These are phyloP conservation scores for Batkoa obscura DNA, from an alignment of 371 early-diverging fungal species.

Conservation along the genomic window DNA sequence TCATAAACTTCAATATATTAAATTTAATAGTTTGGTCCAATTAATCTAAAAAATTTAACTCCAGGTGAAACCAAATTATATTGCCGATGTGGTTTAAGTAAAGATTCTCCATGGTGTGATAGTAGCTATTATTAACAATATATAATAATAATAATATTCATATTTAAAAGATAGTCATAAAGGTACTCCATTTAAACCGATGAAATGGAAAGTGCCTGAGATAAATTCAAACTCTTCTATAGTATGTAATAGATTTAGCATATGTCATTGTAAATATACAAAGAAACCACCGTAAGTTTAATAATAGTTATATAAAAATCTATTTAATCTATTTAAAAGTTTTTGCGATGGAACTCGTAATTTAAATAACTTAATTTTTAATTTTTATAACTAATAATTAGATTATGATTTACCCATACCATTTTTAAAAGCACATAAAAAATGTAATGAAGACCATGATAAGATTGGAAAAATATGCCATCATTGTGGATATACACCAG, in stretches of 20 bases:
- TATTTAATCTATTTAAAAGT: too few relatives aligned
- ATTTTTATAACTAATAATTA: neutral
- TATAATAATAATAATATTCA: neutral
- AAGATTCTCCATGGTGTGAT: conserved; percentile 9
- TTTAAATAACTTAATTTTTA: neutral
- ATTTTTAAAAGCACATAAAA: neutral
- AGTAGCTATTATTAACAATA: neutral
- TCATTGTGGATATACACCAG: conserved; percentile 3
- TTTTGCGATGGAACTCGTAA: conserved; percentile 8
- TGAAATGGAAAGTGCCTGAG: conserved; percentile 8
- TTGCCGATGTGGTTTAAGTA: conserved; percentile 9
- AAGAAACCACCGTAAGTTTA: conserved; percentile 7
- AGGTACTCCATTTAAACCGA: conserved; percentile 8
- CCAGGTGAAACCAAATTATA: conserved; percentile 5
- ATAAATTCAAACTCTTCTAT: neutral
- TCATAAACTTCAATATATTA: neutral
- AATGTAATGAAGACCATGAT: conserved; percentile 1
- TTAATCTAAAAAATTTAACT: conserved; percentile 6
- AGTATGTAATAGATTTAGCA: conserved; percentile 1
- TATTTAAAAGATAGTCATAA: conserved; percentile 6
- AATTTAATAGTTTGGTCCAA: conserved; percentile 11
- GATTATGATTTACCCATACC: conserved; percentile 4
- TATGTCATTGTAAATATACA: conserved; percentile 10
- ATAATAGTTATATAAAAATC: too few relatives aligned
- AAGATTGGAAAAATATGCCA: neutral